Conservation (phyloP, 2,329 filamentous ascomycete genomes). For the Curvularia eragrostidis region DNA sequence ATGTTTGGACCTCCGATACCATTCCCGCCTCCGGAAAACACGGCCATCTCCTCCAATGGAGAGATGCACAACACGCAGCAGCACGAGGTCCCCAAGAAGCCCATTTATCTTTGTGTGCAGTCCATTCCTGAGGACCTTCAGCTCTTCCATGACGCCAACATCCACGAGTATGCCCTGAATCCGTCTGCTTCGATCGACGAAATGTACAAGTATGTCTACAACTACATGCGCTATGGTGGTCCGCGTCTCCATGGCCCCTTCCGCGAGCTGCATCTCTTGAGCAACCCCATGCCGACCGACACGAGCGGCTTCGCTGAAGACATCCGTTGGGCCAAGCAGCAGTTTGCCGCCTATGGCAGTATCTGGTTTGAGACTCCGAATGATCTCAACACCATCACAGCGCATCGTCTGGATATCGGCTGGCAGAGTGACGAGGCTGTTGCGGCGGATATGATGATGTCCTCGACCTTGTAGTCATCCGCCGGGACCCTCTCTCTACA, state of each 20-base stretch:
- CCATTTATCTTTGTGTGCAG: too few species aligned
- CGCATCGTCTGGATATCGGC: constrained; percentile 20
- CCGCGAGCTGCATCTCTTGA: constrained; percentile 38
- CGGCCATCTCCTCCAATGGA: not conserved
- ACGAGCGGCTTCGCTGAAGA: constrained; percentile 42
- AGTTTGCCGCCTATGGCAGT: constrained; percentile 27
- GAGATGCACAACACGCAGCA: not conserved
- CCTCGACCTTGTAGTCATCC: too few species aligned
- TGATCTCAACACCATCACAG: constrained; percentile 32
- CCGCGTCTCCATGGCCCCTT: constrained; percentile 29
- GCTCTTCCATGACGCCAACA: constrained; percentile 23
- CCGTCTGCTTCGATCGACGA: constrained; percentile 2
- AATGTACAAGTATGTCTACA: constrained; percentile 26
- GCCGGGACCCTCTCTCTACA: not conserved
- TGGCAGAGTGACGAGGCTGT: constrained; percentile 40
- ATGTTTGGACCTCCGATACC: not conserved
- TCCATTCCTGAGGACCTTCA: constrained; percentile 17
- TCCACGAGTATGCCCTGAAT: constrained; percentile 27
- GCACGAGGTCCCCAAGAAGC: too few species aligned
- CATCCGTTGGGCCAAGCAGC: constrained; percentile 44
- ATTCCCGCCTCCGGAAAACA: not conserved
- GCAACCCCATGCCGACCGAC: constrained; percentile 23
- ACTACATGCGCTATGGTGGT: constrained; percentile 26
- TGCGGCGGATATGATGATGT: not conserved
- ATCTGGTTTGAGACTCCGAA: constrained; percentile 43